Percentiles rank a stretch among this genome's conserved stretches.
Conservation (phyloP, 805 yeast genomes). For the Ogataea dorogensis region DNA sequence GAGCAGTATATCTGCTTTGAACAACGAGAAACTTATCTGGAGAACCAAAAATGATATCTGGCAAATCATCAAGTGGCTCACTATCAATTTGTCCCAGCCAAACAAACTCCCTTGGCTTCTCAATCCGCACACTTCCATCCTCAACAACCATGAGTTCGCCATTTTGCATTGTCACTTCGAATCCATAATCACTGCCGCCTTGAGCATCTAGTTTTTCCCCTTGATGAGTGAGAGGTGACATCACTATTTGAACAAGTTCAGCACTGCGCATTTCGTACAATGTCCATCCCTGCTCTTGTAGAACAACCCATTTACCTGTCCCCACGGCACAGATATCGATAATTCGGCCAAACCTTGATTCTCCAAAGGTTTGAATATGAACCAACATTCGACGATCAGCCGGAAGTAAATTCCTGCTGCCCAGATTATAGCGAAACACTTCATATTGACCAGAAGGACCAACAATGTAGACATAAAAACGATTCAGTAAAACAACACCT, state of each 20-base stretch:
- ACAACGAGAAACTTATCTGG: conserved; percentile 3
- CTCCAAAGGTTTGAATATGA: conserved; percentile 18
- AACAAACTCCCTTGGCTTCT: neutral
- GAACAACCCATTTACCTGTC: conserved; percentile 20
- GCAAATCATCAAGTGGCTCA: conserved; percentile 4
- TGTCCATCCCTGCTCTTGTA: conserved; percentile 34
- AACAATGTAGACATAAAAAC: conserved; percentile 21
- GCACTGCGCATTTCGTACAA: conserved; percentile 21
- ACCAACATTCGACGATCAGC: conserved; percentile 15
- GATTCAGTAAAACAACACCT: conserved; percentile 21
- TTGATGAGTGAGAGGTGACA: conserved; percentile 27
- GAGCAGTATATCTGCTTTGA: conserved; percentile 2
- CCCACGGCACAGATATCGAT: conserved; percentile 14
- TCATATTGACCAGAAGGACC: conserved; percentile 22
- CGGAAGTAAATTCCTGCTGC: conserved; percentile 3
- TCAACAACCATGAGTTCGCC: conserved; percentile 20
- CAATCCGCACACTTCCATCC: conserved; percentile 14
- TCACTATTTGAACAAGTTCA: conserved; percentile 18
- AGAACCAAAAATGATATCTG: conserved; percentile 6
- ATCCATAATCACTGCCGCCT: conserved; percentile 9
- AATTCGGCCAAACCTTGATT: conserved; percentile 22
- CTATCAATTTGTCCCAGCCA: conserved; percentile 3
- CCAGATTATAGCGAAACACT: conserved; percentile 18
- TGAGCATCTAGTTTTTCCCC: conserved; percentile 12
- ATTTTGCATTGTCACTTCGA: conserved; percentile 23